Percentiles rank a stretch among this genome's conserved stretches.
Evolutionary conservation across 106 monocot species (phyloP).

Genomic region (Apostasia shenzhenica): DNA sequence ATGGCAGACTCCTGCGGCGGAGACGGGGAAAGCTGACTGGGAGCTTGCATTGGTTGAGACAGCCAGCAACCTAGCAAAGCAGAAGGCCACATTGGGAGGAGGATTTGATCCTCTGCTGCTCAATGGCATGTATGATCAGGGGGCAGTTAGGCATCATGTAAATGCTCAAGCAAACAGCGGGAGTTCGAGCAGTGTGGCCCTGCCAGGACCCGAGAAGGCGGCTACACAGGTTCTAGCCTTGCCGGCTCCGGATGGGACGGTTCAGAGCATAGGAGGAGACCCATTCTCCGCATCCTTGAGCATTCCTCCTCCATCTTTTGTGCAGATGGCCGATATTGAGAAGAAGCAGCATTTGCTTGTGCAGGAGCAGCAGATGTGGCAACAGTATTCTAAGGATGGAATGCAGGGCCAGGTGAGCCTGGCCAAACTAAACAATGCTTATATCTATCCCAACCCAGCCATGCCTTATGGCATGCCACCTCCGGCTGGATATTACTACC

Average conservation of each 20-base stretch:
- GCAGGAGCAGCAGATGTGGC: slow-evolving; percentile 80
- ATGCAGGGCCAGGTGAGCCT: slow-evolving; percentile 71
- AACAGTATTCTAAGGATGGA: slow-evolving; percentile 53
- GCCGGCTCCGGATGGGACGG: slow-evolving; percentile 72
- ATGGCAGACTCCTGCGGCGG: slow-evolving; percentile 76
- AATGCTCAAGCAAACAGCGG: slow-evolving; percentile 32
- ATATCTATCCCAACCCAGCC: slow-evolving; percentile 17
- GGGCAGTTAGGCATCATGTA: slow-evolving; percentile 55
- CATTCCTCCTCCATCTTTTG: slow-evolving; percentile 69
- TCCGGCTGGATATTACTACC: slow-evolving; percentile 23
- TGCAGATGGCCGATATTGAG: slow-evolving; percentile 92
- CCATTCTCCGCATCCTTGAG: slow-evolving; percentile 70
- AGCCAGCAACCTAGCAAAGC: slow-evolving; percentile 64
- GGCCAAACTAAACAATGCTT: slow-evolving; percentile 15
- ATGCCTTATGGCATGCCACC: slow-evolving; percentile 48
- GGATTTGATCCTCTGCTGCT: slow-evolving; percentile 66
- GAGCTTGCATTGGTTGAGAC: slow-evolving; percentile 76
- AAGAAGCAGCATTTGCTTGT: slow-evolving; percentile 70
- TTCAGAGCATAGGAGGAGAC: slow-evolving; percentile 44
- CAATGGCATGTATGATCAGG: slow-evolving; percentile 86
- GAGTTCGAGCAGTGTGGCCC: slow-evolving; percentile 73
- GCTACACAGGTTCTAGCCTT: slow-evolving; percentile 48
- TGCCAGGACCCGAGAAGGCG: slow-evolving; percentile 23
- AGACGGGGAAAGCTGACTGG: slow-evolving; percentile 66
- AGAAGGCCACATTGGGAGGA: slow-evolving; percentile 62